Base-by-base conservation (phyloP, 768 basidiomycete species). In the Leccinum fibrillosum region DNA sequence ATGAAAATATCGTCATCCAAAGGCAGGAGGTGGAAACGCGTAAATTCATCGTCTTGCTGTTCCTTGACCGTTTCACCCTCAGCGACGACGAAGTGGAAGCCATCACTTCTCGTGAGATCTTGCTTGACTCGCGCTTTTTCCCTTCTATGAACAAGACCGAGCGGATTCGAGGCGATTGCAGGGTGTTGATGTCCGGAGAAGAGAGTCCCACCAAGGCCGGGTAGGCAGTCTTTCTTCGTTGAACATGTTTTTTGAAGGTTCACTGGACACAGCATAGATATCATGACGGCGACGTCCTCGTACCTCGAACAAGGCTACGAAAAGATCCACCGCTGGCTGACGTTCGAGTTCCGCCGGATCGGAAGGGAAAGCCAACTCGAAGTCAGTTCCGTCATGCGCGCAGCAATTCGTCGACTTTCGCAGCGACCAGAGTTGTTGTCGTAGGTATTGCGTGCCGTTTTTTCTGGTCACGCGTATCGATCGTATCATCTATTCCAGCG, bases 261-360 rank as follows among this genome's bases (percentile, higher is more conserved):
- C 57, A 17, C n/a, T 42, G 34, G 23, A 7, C 34, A 26, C 62
- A 97, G 95, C 3, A 74, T 92, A 48, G 96, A 98, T 66, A 92
- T 98, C 58, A 92, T 98, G 85, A 76, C 88, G 0, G 78, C 85
- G 8, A 97, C 92, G 0, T 86, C 89, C 0, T 78, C 85, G 9
- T 82, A 92, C 60, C 84, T 98, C 48, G 94, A 98, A 69, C 86
- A 90, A 62, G 95, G 88, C 2, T 95, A 91, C 72, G 86, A 91
- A 58, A 98, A 97, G 75, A 84, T 95, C 44, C 80, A 88, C 56
- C 86, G 93, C 25, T 95, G 90, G 85, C 84, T 87, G 69, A 82
- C 86, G 1, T 87, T 89, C 67, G 91, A 96, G 69, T 94, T 97
- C 68, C 81, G 90, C 10, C 83, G 86, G 61, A 83, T 89, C 62